Percentiles rank a stretch among this genome's conserved stretches.
These are phyloP conservation scores for Hymenoscyphus scutula DNA, from an alignment of 2,329 filamentous ascomycete genomes.

Conservation along the genomic window DNA sequence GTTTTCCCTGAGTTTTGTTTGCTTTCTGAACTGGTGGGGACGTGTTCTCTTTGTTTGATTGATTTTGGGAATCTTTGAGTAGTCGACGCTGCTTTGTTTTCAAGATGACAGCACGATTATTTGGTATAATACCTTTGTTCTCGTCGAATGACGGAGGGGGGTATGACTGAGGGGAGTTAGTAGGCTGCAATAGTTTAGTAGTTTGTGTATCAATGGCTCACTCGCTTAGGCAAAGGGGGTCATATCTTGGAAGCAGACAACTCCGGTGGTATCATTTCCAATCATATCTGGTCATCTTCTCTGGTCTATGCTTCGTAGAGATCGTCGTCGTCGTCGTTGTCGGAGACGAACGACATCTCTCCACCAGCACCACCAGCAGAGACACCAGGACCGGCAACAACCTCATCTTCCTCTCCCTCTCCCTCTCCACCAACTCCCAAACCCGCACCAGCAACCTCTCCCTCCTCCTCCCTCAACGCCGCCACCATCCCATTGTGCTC, in stretches of 20 bases:
- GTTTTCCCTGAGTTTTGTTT: not conserved
- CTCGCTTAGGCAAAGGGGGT: not conserved
- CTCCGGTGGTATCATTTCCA: too few relatives aligned
- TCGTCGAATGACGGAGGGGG: not conserved
- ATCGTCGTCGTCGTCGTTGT: not conserved
- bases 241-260: not conserved
- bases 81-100: not conserved
- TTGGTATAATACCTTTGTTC: not conserved
- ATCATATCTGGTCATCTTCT: too few relatives aligned
- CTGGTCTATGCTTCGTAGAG: not conserved
- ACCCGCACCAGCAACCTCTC: not conserved
- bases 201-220: not conserved
- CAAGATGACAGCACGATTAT: not conserved
- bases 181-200: not conserved
- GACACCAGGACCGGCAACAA: too few relatives aligned
- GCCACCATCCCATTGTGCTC: not conserved
- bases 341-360: not conserved
- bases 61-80: not conserved
- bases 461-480: not conserved
- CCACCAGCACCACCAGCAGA: too few relatives aligned
- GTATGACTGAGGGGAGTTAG: too few relatives aligned
- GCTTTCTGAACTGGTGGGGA: not conserved
- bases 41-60: not conserved
- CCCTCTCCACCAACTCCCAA: not conserved
- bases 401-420: not conserved